Percentiles rank a stretch among this genome's conserved stretches.
These are phyloP conservation scores for Apocynum venetum DNA, from an alignment of 257 asterid species.

Conservation along the genomic window DNA sequence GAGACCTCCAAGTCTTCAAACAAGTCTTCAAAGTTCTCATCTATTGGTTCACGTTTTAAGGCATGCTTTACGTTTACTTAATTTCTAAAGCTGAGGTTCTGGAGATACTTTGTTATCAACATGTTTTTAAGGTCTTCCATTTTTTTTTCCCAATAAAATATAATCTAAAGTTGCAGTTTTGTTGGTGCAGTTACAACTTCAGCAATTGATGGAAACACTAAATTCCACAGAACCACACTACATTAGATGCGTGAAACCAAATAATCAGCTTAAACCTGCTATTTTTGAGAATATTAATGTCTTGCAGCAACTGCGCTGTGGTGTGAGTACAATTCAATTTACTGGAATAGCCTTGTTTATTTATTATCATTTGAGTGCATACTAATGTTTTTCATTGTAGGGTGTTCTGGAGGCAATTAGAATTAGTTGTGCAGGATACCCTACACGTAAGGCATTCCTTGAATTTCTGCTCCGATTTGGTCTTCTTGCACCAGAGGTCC, in stretches of 20 bases:
- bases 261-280: constrained; percentile 88
- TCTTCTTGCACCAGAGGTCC: constrained; percentile 79
- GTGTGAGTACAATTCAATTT: constrained; percentile 58
- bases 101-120: not conserved
- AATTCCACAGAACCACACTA: constrained; percentile 97
- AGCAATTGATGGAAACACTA: constrained; percentile 90
- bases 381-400: constrained; percentile 28
- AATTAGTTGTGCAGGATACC: constrained; percentile 99
- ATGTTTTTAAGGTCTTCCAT: constrained; percentile 12
- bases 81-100: not conserved
- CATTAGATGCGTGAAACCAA: constrained; percentile 97
- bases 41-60: constrained; percentile 96
- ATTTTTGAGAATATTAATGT: constrained; percentile 81
- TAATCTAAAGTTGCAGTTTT: constrained; percentile 30
- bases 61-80: constrained; percentile 28
- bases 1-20: constrained; percentile 75
- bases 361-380: not conserved
- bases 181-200: constrained; percentile 82
- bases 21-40: constrained; percentile 93
- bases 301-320: constrained; percentile 98
- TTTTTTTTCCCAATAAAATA: constrained; percentile 4
- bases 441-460: constrained; percentile 87
- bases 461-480: constrained; percentile 87
- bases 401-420: constrained; percentile 97
- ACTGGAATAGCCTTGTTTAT: not conserved